These are phyloP conservation scores for Myriosclerotinia curreyana DNA, from an alignment of 2,329 filamentous ascomycete genomes.

Conservation along the genomic window DNA sequence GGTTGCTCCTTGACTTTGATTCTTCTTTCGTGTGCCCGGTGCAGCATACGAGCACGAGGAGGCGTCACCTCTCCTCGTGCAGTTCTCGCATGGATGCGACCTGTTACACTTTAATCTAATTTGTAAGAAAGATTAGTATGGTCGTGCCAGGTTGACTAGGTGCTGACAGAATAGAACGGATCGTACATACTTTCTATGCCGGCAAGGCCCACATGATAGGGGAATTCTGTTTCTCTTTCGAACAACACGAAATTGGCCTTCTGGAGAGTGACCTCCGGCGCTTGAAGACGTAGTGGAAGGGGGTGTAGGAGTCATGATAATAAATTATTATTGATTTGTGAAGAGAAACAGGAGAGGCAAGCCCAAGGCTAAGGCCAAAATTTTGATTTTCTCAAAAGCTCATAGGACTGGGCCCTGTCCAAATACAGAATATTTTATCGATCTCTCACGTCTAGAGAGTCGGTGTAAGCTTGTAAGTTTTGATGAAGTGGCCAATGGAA, in stretches of 20 bases:
- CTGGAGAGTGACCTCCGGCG: conserved; percentile 72
- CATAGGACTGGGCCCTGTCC: conserved; percentile 26
- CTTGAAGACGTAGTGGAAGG: conserved; percentile 74
- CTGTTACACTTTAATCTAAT: conserved; percentile 85
- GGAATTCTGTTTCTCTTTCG: conserved; percentile 90
- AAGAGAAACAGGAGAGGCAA: conserved; percentile 24
- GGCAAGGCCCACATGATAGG: conserved; percentile 85
- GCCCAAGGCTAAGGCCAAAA: conserved; percentile 21
- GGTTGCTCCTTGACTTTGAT: conserved; percentile 58
- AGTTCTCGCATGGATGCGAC: conserved; percentile 88
- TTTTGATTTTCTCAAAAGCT: conserved; percentile 25
- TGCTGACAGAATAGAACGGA: conserved; percentile 25
- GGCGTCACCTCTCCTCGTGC: conserved; percentile 80
- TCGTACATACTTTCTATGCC: conserved; percentile 75
- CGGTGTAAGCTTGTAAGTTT: conserved; percentile 24
- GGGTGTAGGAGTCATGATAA: conserved; percentile 69
- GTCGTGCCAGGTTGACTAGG: conserved; percentile 21
- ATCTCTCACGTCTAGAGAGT: conserved; percentile 18
- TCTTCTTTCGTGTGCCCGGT: conserved; percentile 68
- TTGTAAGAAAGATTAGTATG: conserved; percentile 40
- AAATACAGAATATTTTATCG: conserved; percentile 24
- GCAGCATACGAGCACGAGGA: conserved; percentile 81
- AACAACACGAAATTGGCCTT: conserved; percentile 82
- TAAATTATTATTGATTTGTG: conserved; percentile 26
- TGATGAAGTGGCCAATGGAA: conserved; percentile 27